Evolutionary conservation across 495 filamentous ascomycete genomes (phyloP).

Genomic region (Xylaria nigripes): DNA sequence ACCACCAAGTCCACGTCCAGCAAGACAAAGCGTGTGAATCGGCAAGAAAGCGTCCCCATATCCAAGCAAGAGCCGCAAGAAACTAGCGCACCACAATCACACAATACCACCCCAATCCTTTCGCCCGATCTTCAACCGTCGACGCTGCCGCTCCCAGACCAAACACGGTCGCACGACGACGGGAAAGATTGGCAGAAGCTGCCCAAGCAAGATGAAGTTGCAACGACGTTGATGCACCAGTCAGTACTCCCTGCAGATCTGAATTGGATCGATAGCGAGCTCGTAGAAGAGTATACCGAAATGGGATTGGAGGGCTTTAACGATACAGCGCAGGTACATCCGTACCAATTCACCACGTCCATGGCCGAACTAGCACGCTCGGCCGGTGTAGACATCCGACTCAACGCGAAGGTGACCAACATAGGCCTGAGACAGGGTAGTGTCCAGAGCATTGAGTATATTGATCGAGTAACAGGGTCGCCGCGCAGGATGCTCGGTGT

Average conservation of each 20-base stretch:
- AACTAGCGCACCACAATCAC: neutral
- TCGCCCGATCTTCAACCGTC: neutral
- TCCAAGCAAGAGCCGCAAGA: conserved; percentile 13
- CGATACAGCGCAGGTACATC: conserved; percentile 88
- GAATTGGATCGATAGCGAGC: conserved; percentile 71
- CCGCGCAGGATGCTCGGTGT: conserved; percentile 53
- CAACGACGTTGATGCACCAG: conserved; percentile 48
- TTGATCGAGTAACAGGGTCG: conserved; percentile 52
- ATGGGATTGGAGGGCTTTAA: conserved; percentile 64
- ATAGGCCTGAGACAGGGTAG: conserved; percentile 45
- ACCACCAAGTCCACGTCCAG: conserved; percentile 13
- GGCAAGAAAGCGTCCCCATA: conserved; percentile 8
- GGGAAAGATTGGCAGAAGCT: conserved; percentile 49
- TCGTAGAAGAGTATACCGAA: conserved; percentile 62
- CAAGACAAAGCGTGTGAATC: conserved; percentile 22
- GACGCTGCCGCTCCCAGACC: neutral
- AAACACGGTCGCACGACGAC: conserved; percentile 1
- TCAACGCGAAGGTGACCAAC: conserved; percentile 50
- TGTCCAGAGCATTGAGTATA: conserved; percentile 68
- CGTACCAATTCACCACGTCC: conserved; percentile 81
- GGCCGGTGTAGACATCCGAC: conserved; percentile 61
- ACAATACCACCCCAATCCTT: neutral
- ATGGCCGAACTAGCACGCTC: conserved; percentile 75
- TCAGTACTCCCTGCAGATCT: conserved; percentile 68
- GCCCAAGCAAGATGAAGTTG: conserved; percentile 63